A percentile compares a stretch with the other conserved stretches of the same genome.
phyloP scores from a whole-genome alignment of 164 flowering plant species.

The Cinnamomum chago region DNA sequence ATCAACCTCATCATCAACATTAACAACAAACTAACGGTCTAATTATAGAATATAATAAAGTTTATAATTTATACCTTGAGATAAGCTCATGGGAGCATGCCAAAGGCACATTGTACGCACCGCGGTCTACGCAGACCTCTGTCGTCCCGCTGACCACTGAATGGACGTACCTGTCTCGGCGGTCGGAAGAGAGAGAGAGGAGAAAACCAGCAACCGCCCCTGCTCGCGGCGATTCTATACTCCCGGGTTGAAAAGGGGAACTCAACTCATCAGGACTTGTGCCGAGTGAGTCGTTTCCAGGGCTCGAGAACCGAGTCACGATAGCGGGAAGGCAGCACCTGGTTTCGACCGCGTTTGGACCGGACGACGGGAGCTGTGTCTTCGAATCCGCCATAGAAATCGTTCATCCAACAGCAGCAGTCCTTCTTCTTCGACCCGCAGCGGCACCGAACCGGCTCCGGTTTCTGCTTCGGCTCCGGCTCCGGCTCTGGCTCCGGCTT shows the following conservation, averaged over 20 bases:
- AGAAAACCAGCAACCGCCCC: too few species aligned
- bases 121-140: too few species aligned
- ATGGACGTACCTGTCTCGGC: too few species aligned
- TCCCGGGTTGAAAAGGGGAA: background rate
- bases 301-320: constrained; percentile 55
- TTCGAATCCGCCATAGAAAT: constrained; percentile 25
- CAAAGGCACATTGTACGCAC: too few species aligned
- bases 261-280: background rate
- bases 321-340: constrained; percentile 41
- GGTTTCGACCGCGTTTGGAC: constrained; percentile 49
- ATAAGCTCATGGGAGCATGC: too few species aligned
- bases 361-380: constrained; percentile 41
- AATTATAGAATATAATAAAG: too few species aligned
- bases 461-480: background rate
- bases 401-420: constrained; percentile 8
- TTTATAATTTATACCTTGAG: too few species aligned
- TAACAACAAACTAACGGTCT: too few species aligned
- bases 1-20: too few species aligned
- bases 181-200: too few species aligned
- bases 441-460: background rate
- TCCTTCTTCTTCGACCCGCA: constrained; percentile 4
- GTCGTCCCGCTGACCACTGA: too few species aligned
- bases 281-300: constrained; percentile 18
- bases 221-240: too few species aligned
- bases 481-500: background rate